Percentiles rank a stretch among this genome's conserved stretches.
Conservation (phyloP, 73 alveolate species). For the Tetrahymena borealis region DNA sequence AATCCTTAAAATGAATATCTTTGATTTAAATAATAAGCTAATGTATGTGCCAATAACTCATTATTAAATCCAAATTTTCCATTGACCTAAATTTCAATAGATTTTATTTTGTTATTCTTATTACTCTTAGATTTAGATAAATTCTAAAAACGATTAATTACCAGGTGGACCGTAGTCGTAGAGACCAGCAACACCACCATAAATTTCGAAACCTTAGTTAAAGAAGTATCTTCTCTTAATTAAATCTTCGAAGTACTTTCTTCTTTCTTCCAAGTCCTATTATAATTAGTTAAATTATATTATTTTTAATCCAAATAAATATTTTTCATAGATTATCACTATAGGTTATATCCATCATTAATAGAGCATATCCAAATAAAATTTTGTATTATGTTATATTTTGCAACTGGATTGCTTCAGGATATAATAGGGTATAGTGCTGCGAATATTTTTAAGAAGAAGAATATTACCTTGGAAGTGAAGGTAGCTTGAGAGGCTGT, state of each 20-base stretch:
- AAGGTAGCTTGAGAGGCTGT: not conserved
- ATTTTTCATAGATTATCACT: not conserved
- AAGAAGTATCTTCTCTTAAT: conserved; percentile 39
- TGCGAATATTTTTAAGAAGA: not conserved
- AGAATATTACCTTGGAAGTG: not conserved
- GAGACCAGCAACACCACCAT: conserved; percentile 99
- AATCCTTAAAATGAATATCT: too few species aligned
- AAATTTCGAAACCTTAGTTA: conserved; percentile 80
- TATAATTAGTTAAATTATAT: not conserved
- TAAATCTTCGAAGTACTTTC: conserved; percentile 16
- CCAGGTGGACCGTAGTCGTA: conserved; percentile 97
- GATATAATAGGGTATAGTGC: not conserved
- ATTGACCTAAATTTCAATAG: too few species aligned
- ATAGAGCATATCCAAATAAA: too few species aligned
- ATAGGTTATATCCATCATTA: too few species aligned
- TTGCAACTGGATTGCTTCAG: not conserved
- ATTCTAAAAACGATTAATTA: not conserved
- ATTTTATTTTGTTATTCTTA: too few species aligned
- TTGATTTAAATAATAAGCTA: too few species aligned
- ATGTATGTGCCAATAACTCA: too few species aligned
- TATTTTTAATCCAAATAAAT: not conserved
- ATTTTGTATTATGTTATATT: not conserved
- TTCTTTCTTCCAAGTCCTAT: conserved; percentile 28
- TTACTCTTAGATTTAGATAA: not conserved
- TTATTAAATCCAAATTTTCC: too few species aligned